Evolutionary conservation across 192 early-diverging fungal species (phyloP), one percentile per base, ranked within the genome.

Genomic region (Coemansia biformis): DNA sequence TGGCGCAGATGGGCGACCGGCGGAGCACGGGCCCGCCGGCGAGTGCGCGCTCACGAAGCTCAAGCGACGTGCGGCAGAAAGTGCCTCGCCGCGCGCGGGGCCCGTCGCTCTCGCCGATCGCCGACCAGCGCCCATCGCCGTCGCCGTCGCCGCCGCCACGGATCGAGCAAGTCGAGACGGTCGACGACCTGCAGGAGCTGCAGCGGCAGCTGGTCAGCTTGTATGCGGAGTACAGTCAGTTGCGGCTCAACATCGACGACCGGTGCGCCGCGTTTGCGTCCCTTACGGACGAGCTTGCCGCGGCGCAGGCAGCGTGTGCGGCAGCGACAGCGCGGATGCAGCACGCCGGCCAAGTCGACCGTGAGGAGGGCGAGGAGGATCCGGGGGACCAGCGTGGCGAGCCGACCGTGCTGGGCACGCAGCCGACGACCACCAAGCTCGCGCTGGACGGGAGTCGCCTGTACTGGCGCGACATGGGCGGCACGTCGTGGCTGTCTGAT

Each of bases 331-430:
- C 12, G n/a, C 42, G 19, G 3, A 24, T 16, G 23, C 17, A 42
- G 41, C 51, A 33, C 30, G 16, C 17, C 16, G 49, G 39, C 5
- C 51, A 64, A 31, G 41, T 55, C 0, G 63, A 64, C 22, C 68
- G 57, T 15, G 68, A 75, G 31, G 71, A 67, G 28, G 71, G 71
- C 44, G 64, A 75, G 50, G 71, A 63, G 42, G 24, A 63, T 7
- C 56, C 48, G 1, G 51, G 57, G 11, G 57, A 63, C 21, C 24
- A 34, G 18, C 23, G 44, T 0, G 36, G 23, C 18, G 57, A 26
- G 49, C 48, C 54, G 33, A 41, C 48, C 9, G 24, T 5, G 24
- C 46, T 65, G 50, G 33, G 48, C 4, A 34, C 57, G 3, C 49
- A 43, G 12, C 45, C 52, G 9, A 36, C 54, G 10, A 18, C 17